Base-by-base conservation (phyloP, 306 rosid genomes). In the Argentina anserina region DNA sequence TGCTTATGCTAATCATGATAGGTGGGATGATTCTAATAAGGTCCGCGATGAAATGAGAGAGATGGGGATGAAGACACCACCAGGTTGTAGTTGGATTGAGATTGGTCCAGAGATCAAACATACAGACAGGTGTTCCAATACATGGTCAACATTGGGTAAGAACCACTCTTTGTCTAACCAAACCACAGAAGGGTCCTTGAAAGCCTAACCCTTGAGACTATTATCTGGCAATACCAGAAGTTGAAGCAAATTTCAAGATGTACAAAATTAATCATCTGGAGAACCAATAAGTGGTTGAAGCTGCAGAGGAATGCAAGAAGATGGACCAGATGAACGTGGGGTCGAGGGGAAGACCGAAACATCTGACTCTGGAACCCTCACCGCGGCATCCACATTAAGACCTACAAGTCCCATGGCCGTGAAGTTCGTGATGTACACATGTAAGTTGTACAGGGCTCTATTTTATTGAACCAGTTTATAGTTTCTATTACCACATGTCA, bases 311-410 rank as follows among this genome's bases (percentile, higher is more conserved):
- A 56, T n/a, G 18, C 12, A 23, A 53, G 60, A 2, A 21, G 61
- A 55, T 9, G 31, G 17, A 1, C 61, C 7, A 9, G 29, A 21
- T 53, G 56, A 7, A 4, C 0, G 3, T 6, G 1, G 29, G 6
- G 60, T 53, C 62, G 25, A 55, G 34, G 33, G 58, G 58, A 55
- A 21, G 99, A 94, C 77, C 95, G 99, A 65, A 91, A 95, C 73
- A 89, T 91, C 59, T 87, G 97, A 71, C 93, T 91, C 76, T 94
- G 93, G 99, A 94, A 91, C 87, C 97, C 97, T 36, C 95, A 94
- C 87, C 95, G 89, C 62, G 97, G 97, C 1, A 84, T 91, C 73
- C 99, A 87, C 81, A 87, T 94, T 79, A 94, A 86, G 77, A 89
- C 99, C 83, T 94, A 94, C 79, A 91, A 94, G 78, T 84, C 97